Conservation (phyloP, 1,139 yeast genomes). For the Blastobotrys arbuscula region DNA sequence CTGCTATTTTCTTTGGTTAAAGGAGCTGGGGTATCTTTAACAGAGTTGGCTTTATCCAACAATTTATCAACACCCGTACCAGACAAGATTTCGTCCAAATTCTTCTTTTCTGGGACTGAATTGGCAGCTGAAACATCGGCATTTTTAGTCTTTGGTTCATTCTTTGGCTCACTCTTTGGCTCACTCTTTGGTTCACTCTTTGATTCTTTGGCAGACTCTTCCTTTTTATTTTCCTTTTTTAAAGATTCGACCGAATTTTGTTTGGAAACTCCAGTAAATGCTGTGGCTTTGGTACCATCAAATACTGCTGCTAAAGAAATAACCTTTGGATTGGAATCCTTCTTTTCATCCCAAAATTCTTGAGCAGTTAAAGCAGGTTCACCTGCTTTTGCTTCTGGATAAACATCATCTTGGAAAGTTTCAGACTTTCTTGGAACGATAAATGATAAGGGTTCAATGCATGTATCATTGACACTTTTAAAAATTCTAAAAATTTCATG, state of each 20-base stretch:
- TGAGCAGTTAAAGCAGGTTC: slow-evolving; percentile 71
- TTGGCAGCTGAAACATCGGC: slow-evolving; percentile 26
- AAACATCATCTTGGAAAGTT: slow-evolving; percentile 85
- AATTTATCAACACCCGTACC: slow-evolving; percentile 46
- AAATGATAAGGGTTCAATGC: slow-evolving; percentile 85
- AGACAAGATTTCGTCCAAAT: slow-evolving; percentile 43
- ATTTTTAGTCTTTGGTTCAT: slow-evolving; percentile 38
- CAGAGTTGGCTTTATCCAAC: slow-evolving; percentile 46
- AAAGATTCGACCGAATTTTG: slow-evolving; percentile 17
- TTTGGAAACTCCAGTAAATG: slow-evolving; percentile 3
- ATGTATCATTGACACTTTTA: slow-evolving; percentile 77
- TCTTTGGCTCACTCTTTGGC: not conserved
- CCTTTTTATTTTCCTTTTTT: slow-evolving; percentile 34
- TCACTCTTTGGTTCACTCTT: not conserved
- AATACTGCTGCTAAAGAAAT: slow-evolving; percentile 69
- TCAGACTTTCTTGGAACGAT: slow-evolving; percentile 92
- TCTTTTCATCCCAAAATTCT: slow-evolving; percentile 75
- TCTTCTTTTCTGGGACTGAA: slow-evolving; percentile 30
- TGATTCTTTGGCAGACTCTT: slow-evolving; percentile 17
- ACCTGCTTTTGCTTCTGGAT: slow-evolving; percentile 82
- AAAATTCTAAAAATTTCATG: slow-evolving; percentile 78
- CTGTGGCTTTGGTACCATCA: slow-evolving; percentile 55
- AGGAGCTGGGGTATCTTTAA: slow-evolving; percentile 32
- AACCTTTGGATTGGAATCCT: slow-evolving; percentile 65
- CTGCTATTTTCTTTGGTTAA: slow-evolving; percentile 21